phyloP scores from a whole-genome alignment of 2,329 filamentous ascomycete genomes.

The Davidsoniella eucalypti region DNA sequence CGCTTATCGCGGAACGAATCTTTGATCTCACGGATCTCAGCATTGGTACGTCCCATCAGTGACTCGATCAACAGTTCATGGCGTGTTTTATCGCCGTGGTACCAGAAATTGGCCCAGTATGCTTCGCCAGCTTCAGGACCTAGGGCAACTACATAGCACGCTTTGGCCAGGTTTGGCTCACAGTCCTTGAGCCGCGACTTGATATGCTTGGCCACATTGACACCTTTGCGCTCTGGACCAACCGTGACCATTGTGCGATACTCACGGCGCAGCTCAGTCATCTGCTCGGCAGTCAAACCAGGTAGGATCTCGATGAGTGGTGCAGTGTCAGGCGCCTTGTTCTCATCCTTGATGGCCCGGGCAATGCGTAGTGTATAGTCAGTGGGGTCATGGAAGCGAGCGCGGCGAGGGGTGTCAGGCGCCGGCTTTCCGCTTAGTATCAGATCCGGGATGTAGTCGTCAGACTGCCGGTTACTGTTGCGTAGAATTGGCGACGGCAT shows the following conservation, averaged over 20 bases:
- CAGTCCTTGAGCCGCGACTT: slow-evolving; percentile 59
- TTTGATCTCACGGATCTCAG: slow-evolving; percentile 78
- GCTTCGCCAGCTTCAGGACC: slow-evolving; percentile 86
- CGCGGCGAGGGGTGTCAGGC: slow-evolving; percentile 28
- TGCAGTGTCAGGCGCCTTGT: slow-evolving; percentile 45
- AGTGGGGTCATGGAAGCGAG: slow-evolving; percentile 70
- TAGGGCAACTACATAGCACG: slow-evolving; percentile 75
- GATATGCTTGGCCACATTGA: slow-evolving; percentile 76
- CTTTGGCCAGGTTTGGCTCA: slow-evolving; percentile 67
- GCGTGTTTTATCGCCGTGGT: slow-evolving; percentile 70
- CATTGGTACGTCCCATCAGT: slow-evolving; percentile 76
- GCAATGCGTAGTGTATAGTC: slow-evolving; percentile 64
- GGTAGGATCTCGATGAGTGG: slow-evolving; percentile 74
- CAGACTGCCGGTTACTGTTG: slow-evolving; percentile 18
- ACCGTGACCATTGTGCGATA: slow-evolving; percentile 86
- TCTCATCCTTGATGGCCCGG: slow-evolving; percentile 52
- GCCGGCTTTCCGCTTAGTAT: slow-evolving; percentile 23
- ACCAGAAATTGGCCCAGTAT: slow-evolving; percentile 98
- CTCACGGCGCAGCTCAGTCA: slow-evolving; percentile 69
- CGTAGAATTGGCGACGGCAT: slow-evolving; percentile 63
- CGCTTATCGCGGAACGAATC: slow-evolving; percentile 81
- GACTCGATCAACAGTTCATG: slow-evolving; percentile 85
- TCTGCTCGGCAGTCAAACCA: slow-evolving; percentile 67
- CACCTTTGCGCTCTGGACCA: slow-evolving; percentile 52
- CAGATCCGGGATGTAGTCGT: slow-evolving; percentile 20